Evolutionary conservation across 176 grass and related monocot genomes (phyloP).

Genomic region (Phyllostachys edulis): DNA sequence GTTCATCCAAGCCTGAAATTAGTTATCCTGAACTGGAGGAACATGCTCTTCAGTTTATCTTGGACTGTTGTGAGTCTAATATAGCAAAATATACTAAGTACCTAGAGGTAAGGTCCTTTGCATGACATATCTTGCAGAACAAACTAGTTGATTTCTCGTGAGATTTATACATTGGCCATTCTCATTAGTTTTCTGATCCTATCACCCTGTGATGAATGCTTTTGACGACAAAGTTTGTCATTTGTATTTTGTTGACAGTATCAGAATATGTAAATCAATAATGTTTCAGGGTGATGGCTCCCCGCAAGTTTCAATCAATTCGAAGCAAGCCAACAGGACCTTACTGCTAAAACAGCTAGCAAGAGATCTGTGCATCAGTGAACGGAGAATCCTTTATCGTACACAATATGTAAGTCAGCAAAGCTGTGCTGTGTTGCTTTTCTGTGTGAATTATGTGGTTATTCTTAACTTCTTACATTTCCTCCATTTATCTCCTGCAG

Average conservation of each 20-base stretch:
- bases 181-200: neutral
- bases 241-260: neutral
- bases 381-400: constrained; percentile 86
- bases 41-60: constrained; percentile 84
- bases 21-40: constrained; percentile 85
- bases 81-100: constrained; percentile 76
- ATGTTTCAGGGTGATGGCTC: constrained; percentile 52
- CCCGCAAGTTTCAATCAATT: constrained; percentile 39
- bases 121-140: constrained; percentile 16
- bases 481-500: constrained; percentile 30
- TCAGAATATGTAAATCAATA: neutral
- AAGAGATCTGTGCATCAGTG: constrained; percentile 79
- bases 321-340: constrained; percentile 77
- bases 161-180: neutral
- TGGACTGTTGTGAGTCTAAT: constrained; percentile 82
- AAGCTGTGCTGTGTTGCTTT: neutral
- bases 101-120: constrained; percentile 62
- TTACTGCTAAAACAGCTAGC: constrained; percentile 85
- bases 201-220: neutral
- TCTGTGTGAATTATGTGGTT: neutral
- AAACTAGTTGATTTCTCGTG: neutral
- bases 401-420: constrained; percentile 72
- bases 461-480: neutral
- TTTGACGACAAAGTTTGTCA: neutral
- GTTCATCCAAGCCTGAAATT: constrained; percentile 43